A percentile compares a stretch with the other conserved stretches of the same genome.
These are phyloP conservation scores for Saccharomycopsis capsularis DNA, from an alignment of 805 yeast species.

Conservation along the genomic window DNA sequence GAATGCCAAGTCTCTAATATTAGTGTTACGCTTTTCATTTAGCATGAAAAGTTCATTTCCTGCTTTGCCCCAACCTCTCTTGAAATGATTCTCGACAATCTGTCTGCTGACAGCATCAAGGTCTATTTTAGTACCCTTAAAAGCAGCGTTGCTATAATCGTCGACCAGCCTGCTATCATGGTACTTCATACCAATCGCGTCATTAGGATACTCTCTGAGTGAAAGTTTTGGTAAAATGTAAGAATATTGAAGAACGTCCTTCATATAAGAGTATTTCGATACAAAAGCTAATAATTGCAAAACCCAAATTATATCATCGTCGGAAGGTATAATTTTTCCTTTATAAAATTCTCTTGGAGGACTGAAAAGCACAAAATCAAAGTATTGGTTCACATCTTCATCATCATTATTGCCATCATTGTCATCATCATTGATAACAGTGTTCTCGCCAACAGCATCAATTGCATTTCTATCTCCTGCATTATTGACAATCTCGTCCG, in stretches of 20 bases:
- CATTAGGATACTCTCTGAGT: slow-evolving; percentile 31
- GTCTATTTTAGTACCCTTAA: neutral
- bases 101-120: neutral
- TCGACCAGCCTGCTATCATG: too few relatives aligned
- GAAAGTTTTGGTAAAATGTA: slow-evolving; percentile 70
- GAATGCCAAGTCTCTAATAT: slow-evolving; percentile 4
- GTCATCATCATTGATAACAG: neutral
- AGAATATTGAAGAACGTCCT: slow-evolving; percentile 66
- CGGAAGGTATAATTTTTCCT: slow-evolving; percentile 81
- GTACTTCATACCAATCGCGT: slow-evolving; percentile 5
- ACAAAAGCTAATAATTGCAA: slow-evolving; percentile 87
- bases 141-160: neutral
- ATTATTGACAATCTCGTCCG: neutral
- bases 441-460: neutral
- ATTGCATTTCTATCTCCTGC: neutral
- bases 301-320: slow-evolving; percentile 92
- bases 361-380: slow-evolving; percentile 6
- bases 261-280: slow-evolving; percentile 79
- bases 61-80: slow-evolving; percentile 11
- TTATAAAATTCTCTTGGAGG: slow-evolving; percentile 50
- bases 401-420: neutral
- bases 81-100: slow-evolving; percentile 15
- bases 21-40: slow-evolving; percentile 4
- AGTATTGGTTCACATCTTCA: slow-evolving; percentile 1
- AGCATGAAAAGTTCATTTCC: slow-evolving; percentile 10